These are phyloP conservation scores for Yamadazyma friedrichii DNA, from an alignment of 1,139 yeast species.

Conservation along the genomic window DNA sequence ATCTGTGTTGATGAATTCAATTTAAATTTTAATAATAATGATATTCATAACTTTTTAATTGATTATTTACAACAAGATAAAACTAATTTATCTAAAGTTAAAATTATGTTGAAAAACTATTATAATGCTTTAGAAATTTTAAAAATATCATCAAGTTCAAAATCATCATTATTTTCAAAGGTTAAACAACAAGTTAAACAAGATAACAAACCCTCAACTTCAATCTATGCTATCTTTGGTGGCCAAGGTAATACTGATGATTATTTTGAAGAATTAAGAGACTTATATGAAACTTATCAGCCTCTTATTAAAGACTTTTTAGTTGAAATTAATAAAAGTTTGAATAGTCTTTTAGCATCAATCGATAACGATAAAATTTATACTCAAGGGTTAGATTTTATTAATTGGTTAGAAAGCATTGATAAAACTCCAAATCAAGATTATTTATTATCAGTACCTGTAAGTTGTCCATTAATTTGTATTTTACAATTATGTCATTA, in stretches of 20 bases:
- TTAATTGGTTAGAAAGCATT: constrained; percentile 82
- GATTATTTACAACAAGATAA: constrained; percentile 52
- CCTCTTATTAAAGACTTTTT: constrained; percentile 75
- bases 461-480: constrained; percentile 94
- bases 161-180: constrained; percentile 50
- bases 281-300: constrained; percentile 72
- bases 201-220: too few species aligned
- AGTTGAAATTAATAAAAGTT: constrained; percentile 62
- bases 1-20: constrained; percentile 81
- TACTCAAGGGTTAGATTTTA: constrained; percentile 89
- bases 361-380: constrained; percentile 81
- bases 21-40: constrained; percentile 59
- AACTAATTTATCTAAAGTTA: constrained; percentile 68
- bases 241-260: constrained; percentile 99
- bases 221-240: constrained; percentile 87
- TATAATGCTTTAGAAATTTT: constrained; percentile 33
- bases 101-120: constrained; percentile 71
- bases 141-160: constrained; percentile 11
- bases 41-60: constrained; percentile 89
- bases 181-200: too few species aligned
- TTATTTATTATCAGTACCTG: constrained; percentile 86
- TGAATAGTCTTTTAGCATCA: constrained; percentile 66
- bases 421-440: constrained; percentile 88
- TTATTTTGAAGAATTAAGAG: constrained; percentile 94
- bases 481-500: constrained; percentile 93